Conservation (phyloP, 208 protist species). For the Acanthamoeba divionensis region DNA sequence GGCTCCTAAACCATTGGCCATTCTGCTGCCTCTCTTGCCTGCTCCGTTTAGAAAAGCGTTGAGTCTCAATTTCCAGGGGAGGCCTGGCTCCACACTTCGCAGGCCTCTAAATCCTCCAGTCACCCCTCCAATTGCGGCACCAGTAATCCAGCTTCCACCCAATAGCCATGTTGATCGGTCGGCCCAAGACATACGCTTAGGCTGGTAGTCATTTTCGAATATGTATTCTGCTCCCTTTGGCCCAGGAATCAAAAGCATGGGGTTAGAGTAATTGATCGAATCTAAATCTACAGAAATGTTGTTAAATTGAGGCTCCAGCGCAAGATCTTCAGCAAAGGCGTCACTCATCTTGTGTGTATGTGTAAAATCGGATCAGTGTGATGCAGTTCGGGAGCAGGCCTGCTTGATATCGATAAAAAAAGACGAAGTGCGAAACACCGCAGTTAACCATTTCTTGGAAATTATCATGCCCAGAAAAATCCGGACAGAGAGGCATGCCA, state of each 20-base stretch:
- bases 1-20: not conserved
- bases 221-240: conserved; percentile 30
- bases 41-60: conserved; percentile 34
- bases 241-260: not conserved
- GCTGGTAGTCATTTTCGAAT: not conserved
- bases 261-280: conserved; percentile 13
- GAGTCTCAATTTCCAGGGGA: conserved; percentile 28
- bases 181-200: not conserved
- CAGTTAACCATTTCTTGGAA: too few species aligned
- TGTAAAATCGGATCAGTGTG: too few species aligned
- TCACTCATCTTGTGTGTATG: not conserved
- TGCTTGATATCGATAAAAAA: too few species aligned
- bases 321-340: not conserved
- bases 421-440: too few species aligned
- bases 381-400: too few species aligned
- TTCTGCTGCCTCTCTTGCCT: not conserved
- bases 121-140: not conserved
- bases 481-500: too few species aligned
- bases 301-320: not conserved
- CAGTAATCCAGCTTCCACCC: not conserved
- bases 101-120: not conserved
- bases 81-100: not conserved
- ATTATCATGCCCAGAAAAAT: too few species aligned
- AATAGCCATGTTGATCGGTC: conserved; percentile 39
- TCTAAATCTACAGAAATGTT: conserved; percentile 4